Evolutionary conservation across 2,329 filamentous ascomycete genomes (phyloP), one percentile per base, ranked within the genome.

Genomic region (Penicillium sp.): DNA sequence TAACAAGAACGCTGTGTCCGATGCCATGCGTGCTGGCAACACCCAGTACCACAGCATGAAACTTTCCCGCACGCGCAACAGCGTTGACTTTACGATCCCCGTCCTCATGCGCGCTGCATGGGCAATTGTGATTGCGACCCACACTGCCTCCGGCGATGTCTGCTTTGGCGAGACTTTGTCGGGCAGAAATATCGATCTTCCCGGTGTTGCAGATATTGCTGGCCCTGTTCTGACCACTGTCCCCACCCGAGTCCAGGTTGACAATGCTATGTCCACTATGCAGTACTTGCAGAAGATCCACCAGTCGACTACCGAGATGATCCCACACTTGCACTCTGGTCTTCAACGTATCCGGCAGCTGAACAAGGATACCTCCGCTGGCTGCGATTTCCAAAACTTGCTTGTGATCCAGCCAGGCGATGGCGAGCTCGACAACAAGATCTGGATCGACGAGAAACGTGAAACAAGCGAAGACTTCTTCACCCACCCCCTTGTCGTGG

Each of bases 321-420:
- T 88, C 6, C 82, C 85, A 0, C 81, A 88, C 65, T 84, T 89
- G 68, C 85, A 90, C 66, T 78, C 82, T n/a, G 79, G 79, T n/a
- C 60, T 81, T 3, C 79, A 81, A 52, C 73, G 77, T 39, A 81
- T 81, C 57, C 81, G 84, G 10, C 76, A 78, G 22, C 70, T 86
- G 13, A 83, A 81, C 62, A 72, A 77, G 1, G 76, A 80, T 55
- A 70, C 74, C 1, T 72, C 74, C 2, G 60, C 71, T n/a, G 76
- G 74, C 39, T 79, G 78, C 58, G 71, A 78, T 20, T 78, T 80
- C 64, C 74, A 78, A 48, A 81, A 78, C 53, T 61, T 80, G 5
- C 67, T 81, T 3, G 76, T 77, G 1, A 78, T 81, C 14, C 74
- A 76, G 50, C 62, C 68, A 3, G 64, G 58, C 9, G 66, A 73